A percentile compares a stretch with the other conserved stretches of the same genome.
Evolutionary conservation across 257 asterid genomes (phyloP).

Genomic region (Nyctanthes arbortristis): DNA sequence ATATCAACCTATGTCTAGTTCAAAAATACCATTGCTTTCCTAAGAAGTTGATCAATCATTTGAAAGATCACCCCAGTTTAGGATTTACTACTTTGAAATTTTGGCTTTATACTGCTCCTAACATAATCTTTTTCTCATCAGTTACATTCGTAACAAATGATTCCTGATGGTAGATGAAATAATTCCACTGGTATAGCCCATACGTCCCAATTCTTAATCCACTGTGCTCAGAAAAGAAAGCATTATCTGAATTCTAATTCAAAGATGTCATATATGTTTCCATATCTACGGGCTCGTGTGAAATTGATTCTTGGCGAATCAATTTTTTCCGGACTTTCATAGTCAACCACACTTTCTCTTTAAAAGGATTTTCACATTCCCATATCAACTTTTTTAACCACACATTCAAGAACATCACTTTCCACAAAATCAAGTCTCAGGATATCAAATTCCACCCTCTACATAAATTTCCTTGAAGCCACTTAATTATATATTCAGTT

Average conservation of each 20-base stretch:
- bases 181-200: background rate
- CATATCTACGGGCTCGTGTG: too few relatives aligned
- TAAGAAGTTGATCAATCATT: background rate
- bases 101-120: background rate
- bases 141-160: background rate
- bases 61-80: background rate
- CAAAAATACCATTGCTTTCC: background rate
- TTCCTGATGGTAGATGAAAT: background rate
- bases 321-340: background rate
- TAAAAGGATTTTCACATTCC: too few relatives aligned
- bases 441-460: background rate
- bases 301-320: background rate
- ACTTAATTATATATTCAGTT: background rate
- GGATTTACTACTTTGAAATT: background rate
- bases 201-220: constrained; percentile 5
- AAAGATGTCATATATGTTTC: background rate
- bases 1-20: background rate
- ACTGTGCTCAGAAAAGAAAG: background rate
- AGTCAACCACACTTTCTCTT: background rate
- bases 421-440: too few relatives aligned
- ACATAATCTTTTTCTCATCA: background rate
- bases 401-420: too few relatives aligned
- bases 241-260: background rate
- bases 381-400: too few relatives aligned
- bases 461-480: background rate